Conservation (phyloP, 345 rosid species). For the Physaria fendleri region DNA sequence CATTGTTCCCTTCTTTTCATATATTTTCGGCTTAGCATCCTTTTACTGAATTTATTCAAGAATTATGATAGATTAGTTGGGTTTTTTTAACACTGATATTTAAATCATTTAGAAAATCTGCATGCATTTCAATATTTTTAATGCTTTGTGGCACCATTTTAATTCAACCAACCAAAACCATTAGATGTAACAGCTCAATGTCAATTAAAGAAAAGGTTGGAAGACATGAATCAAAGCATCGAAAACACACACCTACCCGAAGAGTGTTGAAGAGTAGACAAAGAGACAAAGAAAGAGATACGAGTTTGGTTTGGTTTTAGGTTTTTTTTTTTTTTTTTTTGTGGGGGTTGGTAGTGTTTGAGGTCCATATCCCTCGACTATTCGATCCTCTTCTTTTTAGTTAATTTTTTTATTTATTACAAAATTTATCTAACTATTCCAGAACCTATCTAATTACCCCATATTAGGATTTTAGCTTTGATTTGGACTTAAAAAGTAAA, state of each 20-base stretch:
- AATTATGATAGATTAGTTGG: too few species aligned
- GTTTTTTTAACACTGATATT: too few species aligned
- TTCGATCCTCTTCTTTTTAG: background rate
- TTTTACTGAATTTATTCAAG: too few species aligned
- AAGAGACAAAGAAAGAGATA: conserved; percentile 19
- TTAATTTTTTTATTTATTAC: background rate
- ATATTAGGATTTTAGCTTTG: too few species aligned
- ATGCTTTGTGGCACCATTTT: too few species aligned
- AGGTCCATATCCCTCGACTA: conserved; percentile 29
- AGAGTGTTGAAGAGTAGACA: too few species aligned
- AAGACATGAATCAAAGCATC: conserved; percentile 16
- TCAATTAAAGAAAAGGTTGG: conserved; percentile 12
- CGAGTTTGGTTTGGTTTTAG: conserved; percentile 29
- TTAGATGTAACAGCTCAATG: background rate
- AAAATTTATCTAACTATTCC: background rate
- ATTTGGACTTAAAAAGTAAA: too few species aligned
- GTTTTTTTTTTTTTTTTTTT: too few species aligned
- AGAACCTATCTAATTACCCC: too few species aligned
- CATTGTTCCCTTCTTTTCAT: too few species aligned
- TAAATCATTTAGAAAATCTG: too few species aligned
- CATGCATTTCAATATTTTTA: conserved; percentile 1
- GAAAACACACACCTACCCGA: conserved; percentile 33
- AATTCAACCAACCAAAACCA: background rate
- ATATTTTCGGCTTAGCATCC: too few species aligned
- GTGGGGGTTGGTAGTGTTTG: conserved; percentile 32